Conservation (phyloP, 2,329 filamentous ascomycete genomes). For the Aspergillus piperis region DNA sequence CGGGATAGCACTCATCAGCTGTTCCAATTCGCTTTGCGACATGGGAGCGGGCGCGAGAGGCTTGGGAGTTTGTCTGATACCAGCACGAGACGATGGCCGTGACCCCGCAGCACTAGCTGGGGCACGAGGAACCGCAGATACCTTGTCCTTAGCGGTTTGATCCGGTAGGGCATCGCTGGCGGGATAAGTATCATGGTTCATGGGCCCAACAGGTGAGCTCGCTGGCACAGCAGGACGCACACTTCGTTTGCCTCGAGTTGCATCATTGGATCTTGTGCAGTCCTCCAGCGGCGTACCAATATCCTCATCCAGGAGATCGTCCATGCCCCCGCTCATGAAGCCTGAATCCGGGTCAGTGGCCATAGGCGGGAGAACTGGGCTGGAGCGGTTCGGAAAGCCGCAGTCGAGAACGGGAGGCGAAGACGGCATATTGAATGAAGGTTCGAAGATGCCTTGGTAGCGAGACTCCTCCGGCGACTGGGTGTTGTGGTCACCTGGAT, state of each 20-base stretch:
- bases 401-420: conserved; percentile 79
- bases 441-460: conserved; percentile 58
- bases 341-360: conserved; percentile 67
- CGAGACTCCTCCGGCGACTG: conserved; percentile 54
- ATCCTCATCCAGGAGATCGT: conserved; percentile 69
- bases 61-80: conserved; percentile 37
- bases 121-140: conserved; percentile 27
- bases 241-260: conserved; percentile 22
- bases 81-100: conserved; percentile 41
- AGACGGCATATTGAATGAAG: conserved; percentile 80
- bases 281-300: conserved; percentile 31
- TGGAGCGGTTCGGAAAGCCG: conserved; percentile 69
- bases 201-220: conserved; percentile 30
- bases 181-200: conserved; percentile 22
- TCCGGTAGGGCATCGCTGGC: conserved; percentile 23
- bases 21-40: conserved; percentile 37
- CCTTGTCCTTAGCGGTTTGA: conserved; percentile 23
- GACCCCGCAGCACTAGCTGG: conserved; percentile 33
- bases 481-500: conserved; percentile 46
- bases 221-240: conserved; percentile 28
- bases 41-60: conserved; percentile 42
- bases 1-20: conserved; percentile 38
- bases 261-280: conserved; percentile 22
- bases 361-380: conserved; percentile 69
- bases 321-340: conserved; percentile 77